Evolutionary conservation across 108 stramenopile species (phyloP).

Genomic region (Conticribra guillardii): DNA sequence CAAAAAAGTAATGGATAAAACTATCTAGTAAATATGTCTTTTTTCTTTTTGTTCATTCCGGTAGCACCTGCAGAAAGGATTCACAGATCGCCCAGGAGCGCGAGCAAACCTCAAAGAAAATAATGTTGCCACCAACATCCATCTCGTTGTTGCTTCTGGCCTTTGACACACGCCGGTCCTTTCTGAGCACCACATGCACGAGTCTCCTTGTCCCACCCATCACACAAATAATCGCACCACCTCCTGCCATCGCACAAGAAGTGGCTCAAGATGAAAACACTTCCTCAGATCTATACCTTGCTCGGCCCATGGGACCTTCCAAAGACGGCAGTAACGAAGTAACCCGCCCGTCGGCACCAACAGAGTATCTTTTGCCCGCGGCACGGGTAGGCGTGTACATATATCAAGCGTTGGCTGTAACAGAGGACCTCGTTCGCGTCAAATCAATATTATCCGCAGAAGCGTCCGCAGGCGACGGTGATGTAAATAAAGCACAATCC

Average conservation of each 20-base stretch:
- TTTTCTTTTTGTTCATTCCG: too few species aligned
- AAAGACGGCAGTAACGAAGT: not conserved
- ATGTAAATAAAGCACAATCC: too few species aligned
- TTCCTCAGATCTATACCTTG: slow-evolving; percentile 13
- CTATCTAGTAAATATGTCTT: too few species aligned
- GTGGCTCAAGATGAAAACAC: not conserved
- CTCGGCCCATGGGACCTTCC: slow-evolving; percentile 9
- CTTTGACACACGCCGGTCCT: not conserved
- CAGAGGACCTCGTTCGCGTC: slow-evolving; percentile 32
- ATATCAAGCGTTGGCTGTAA: slow-evolving; percentile 36
- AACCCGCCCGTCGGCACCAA: slow-evolving; percentile 49
- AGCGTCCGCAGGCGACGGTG: too few species aligned
- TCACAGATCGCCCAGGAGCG: too few species aligned
- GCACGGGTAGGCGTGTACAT: slow-evolving; percentile 61
- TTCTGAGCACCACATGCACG: not conserved
- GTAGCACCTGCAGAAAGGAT: too few species aligned
- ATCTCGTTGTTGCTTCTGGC: not conserved
- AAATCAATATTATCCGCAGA: too few species aligned
- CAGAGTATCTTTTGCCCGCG: slow-evolving; percentile 59
- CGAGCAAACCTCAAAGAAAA: not conserved
- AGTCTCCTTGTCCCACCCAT: not conserved
- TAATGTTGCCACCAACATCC: not conserved
- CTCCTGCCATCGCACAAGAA: not conserved
- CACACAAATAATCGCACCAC: not conserved
- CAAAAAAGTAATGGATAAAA: too few species aligned